Percentiles rank a stretch among this genome's conserved stretches.
Evolutionary conservation across 352 stramenopile species (phyloP).

Genomic region (Globisporangium splendens): DNA sequence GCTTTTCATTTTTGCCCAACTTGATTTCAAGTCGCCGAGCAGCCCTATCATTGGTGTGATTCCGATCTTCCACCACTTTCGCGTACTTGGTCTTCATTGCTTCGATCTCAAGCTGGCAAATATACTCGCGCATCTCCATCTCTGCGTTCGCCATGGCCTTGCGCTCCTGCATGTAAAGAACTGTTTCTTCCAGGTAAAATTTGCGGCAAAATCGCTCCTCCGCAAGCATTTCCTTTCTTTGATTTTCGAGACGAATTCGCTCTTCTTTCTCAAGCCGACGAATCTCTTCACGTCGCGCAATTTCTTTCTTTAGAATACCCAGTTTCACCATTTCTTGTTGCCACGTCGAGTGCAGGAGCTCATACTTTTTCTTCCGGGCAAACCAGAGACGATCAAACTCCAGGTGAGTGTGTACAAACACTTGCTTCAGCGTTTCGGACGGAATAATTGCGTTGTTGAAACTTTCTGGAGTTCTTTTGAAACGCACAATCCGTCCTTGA

Average conservation of each 20-base stretch:
- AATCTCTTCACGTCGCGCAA: conserved; percentile 50
- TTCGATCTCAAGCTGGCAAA: conserved; percentile 60
- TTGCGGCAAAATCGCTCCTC: conserved; percentile 55
- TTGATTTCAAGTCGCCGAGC: conserved; percentile 77
- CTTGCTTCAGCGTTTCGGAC: not conserved
- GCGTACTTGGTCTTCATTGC: conserved; percentile 76
- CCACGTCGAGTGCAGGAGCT: conserved; percentile 36
- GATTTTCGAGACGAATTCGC: conserved; percentile 27
- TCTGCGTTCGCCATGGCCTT: conserved; percentile 65
- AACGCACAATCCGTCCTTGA: conserved; percentile 16
- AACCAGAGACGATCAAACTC: conserved; percentile 46
- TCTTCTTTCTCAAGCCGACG: conserved; percentile 49
- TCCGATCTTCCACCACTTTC: conserved; percentile 58
- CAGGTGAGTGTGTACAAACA: conserved; percentile 7
- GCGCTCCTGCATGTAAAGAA: conserved; percentile 52
- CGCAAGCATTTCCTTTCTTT: conserved; percentile 60
- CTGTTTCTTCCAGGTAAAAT: conserved; percentile 69
- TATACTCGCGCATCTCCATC: conserved; percentile 66
- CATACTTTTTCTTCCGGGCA: conserved; percentile 31
- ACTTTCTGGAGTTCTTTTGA: not conserved
- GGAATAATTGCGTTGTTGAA: conserved; percentile 11
- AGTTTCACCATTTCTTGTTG: conserved; percentile 42
- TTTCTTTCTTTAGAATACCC: conserved; percentile 37
- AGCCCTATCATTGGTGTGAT: conserved; percentile 57
- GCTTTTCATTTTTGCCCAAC: conserved; percentile 72